These are phyloP conservation scores for Russula vinacea DNA, from an alignment of 768 basidiomycete genomes.

Conservation along the genomic window DNA sequence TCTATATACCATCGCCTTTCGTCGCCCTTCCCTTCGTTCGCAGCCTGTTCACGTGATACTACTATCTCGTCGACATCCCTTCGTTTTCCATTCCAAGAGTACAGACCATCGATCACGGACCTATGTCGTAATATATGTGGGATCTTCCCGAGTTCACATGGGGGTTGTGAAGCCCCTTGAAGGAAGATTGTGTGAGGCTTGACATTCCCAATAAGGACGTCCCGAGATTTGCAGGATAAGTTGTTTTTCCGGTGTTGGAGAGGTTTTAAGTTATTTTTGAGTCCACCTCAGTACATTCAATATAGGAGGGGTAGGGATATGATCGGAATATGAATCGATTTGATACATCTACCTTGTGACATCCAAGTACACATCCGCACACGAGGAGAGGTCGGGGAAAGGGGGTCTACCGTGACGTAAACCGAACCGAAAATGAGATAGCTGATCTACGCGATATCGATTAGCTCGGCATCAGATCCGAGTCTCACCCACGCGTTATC, in stretches of 20 bases:
- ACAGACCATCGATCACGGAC: not conserved
- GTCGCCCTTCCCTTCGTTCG: not conserved
- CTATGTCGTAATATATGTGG: not conserved
- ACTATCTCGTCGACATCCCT: not conserved
- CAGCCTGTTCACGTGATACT: not conserved
- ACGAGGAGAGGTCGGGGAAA: not conserved
- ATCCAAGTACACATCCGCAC: no score
- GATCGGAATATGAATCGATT: no score
- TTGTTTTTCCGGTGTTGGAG: no score
- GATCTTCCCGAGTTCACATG: no score
- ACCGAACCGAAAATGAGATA: slow-evolving; percentile 1
- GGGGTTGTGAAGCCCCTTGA: no score
- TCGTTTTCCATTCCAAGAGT: not conserved
- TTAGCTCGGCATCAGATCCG: slow-evolving; percentile 16
- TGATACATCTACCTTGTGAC: not conserved
- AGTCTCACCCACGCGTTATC: not conserved
- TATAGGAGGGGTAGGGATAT: no score
- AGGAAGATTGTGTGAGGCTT: no score
- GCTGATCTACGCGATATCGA: slow-evolving; percentile 14
- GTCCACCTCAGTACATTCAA: no score
- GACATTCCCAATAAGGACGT: no score
- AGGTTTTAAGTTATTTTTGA: no score
- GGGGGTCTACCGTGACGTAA: not conserved
- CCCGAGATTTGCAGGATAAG: no score
- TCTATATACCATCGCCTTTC: not conserved